Evolutionary conservation across 2,329 filamentous ascomycete genomes (phyloP).

Genomic region (Botrytis hyacinthi): DNA sequence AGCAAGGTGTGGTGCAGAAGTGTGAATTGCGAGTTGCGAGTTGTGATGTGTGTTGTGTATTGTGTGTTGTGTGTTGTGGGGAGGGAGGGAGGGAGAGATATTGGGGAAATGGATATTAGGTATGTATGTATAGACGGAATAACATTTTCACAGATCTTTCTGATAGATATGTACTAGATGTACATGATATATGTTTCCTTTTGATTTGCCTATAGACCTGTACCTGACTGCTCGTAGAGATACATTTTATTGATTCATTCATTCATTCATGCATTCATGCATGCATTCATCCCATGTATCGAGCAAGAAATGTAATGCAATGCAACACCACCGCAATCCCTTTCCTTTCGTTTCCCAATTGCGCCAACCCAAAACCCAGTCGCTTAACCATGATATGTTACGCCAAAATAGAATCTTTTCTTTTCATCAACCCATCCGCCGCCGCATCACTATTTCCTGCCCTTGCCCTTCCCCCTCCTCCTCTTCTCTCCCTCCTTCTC

Average conservation of each 20-base stretch:
- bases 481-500: slow-evolving; percentile 30
- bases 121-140: too few species aligned
- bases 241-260: neutral
- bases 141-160: too few species aligned
- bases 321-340: neutral
- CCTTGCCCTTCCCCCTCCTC: slow-evolving; percentile 34
- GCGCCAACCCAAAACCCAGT: neutral
- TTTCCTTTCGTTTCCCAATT: neutral
- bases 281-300: neutral
- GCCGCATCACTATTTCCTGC: slow-evolving; percentile 23
- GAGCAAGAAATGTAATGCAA: neutral
- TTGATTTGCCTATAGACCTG: neutral
- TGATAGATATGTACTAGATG: neutral
- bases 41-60: neutral
- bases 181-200: neutral
- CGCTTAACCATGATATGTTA: neutral
- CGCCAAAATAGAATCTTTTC: neutral
- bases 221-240: neutral
- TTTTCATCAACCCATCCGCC: neutral
- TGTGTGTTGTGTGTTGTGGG: neutral
- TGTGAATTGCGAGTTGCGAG: too few species aligned
- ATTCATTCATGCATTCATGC: too few species aligned
- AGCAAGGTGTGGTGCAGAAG: neutral
- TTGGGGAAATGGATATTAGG: neutral
- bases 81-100: neutral